phyloP scores from a whole-genome alignment of 1,284 basidiomycete species.

The Fomitopsis betulina region DNA sequence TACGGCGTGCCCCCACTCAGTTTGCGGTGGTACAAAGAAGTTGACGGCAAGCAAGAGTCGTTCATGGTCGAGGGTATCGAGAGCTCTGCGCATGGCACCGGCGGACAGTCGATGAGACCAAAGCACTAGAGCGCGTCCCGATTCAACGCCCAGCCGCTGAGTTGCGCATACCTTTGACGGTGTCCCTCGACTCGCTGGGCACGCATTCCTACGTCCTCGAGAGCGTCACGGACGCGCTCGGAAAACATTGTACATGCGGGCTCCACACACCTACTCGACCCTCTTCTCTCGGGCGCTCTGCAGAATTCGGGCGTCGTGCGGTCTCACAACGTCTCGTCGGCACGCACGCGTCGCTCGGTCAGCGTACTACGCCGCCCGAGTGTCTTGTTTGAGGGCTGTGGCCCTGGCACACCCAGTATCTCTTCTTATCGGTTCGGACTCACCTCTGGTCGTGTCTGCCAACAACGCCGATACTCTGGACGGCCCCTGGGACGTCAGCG shows the following conservation, averaged over 20 bases:
- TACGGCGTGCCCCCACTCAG: constrained; percentile 78
- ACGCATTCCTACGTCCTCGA: constrained; percentile 68
- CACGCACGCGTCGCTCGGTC: constrained; percentile 54
- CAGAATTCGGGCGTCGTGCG: not conserved
- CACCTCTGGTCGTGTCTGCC: constrained; percentile 45
- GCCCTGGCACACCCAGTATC: constrained; percentile 66
- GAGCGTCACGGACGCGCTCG: constrained; percentile 69
- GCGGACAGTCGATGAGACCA: constrained; percentile 13
- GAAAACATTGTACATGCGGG: constrained; percentile 59
- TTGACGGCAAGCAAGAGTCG: constrained; percentile 57
- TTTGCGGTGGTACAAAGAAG: constrained; percentile 69
- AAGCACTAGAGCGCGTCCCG: constrained; percentile 10
- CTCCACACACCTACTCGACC: constrained; percentile 4
- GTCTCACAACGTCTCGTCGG: constrained; percentile 2
- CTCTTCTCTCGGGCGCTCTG: constrained; percentile 1
- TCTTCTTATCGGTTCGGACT: constrained; percentile 68
- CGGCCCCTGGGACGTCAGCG: constrained; percentile 59
- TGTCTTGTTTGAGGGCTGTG: constrained; percentile 73
- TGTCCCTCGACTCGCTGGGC: constrained; percentile 59
- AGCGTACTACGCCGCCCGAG: constrained; percentile 74
- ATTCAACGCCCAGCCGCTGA: constrained; percentile 40
- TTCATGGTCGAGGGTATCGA: constrained; percentile 85
- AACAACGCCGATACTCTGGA: constrained; percentile 54
- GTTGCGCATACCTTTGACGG: constrained; percentile 63
- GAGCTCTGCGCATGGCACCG: constrained; percentile 34